These are phyloP conservation scores for Phascolomyces articulosus DNA, from an alignment of 371 early-diverging fungal genomes.

Conservation along the genomic window DNA sequence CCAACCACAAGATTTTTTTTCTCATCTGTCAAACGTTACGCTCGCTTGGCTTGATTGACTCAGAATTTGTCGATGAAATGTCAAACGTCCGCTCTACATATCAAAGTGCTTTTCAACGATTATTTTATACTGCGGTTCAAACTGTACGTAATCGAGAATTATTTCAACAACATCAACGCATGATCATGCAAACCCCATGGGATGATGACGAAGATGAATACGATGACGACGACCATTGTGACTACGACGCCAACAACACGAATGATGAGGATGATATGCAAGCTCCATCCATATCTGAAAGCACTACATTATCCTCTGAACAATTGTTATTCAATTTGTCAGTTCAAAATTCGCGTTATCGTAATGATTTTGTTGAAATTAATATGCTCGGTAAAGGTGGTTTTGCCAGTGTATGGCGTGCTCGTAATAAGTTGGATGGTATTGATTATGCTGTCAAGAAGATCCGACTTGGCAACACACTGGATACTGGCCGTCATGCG, in stretches of 20 bases:
- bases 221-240: too few relatives aligned
- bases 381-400: conserved; percentile 89
- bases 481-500: conserved; percentile 45
- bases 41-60: conserved; percentile 78
- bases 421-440: conserved; percentile 81
- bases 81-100: conserved; percentile 78
- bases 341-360: conserved; percentile 76
- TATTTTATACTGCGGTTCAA: conserved; percentile 78
- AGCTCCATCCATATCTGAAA: conserved; percentile 1
- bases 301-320: conserved; percentile 4
- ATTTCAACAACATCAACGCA: conserved; percentile 8
- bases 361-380: conserved; percentile 84
- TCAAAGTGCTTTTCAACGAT: conserved; percentile 79
- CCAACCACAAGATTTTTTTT: conserved; percentile 84
- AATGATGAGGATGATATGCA: neutral
- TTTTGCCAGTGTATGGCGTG: conserved; percentile 87
- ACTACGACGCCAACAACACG: neutral
- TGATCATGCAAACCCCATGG: conserved; percentile 13
- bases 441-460: conserved; percentile 92
- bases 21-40: conserved; percentile 68
- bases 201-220: neutral
- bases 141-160: conserved; percentile 52
- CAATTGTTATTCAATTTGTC: conserved; percentile 38
- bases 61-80: conserved; percentile 82
- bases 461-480: conserved; percentile 55